Conservation (phyloP, 208 protist species). For the Endotrypanum monterogeii region DNA sequence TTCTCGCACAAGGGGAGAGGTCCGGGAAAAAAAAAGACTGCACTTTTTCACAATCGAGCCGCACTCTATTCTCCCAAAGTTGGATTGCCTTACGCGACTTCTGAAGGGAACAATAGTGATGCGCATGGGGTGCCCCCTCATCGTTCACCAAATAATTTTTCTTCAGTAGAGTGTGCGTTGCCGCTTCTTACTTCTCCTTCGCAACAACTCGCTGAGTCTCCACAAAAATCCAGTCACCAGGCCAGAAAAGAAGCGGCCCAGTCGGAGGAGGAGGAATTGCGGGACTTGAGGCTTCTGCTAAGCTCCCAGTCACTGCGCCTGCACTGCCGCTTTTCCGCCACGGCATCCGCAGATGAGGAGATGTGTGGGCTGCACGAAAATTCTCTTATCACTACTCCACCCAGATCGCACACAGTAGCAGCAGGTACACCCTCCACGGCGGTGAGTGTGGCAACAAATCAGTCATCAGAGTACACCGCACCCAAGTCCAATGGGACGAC, state of each 20-base stretch:
- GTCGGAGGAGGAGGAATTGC: conserved; percentile 49
- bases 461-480: neutral
- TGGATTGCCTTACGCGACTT: neutral
- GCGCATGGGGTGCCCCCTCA: too few species aligned
- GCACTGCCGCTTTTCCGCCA: conserved; percentile 9
- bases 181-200: neutral
- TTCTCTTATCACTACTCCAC: neutral
- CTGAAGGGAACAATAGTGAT: neutral
- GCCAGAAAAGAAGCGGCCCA: neutral
- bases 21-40: neutral
- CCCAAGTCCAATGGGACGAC: neutral
- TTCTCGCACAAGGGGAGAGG: neutral
- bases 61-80: too few species aligned
- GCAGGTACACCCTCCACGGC: neutral
- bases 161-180: too few species aligned
- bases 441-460: neutral
- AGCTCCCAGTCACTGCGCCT: conserved; percentile 56
- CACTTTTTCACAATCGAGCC: neutral
- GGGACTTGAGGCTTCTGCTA: conserved; percentile 49
- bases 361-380: conserved; percentile 2
- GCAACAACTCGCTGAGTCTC: neutral
- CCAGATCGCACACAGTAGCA: neutral
- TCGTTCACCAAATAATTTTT: neutral
- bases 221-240: neutral
- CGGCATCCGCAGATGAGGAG: conserved; percentile 15